Evolutionary conservation across 768 basidiomycete species (phyloP), one percentile per base, ranked within the genome.

Genomic region (Asterophora lycoperdoides): DNA sequence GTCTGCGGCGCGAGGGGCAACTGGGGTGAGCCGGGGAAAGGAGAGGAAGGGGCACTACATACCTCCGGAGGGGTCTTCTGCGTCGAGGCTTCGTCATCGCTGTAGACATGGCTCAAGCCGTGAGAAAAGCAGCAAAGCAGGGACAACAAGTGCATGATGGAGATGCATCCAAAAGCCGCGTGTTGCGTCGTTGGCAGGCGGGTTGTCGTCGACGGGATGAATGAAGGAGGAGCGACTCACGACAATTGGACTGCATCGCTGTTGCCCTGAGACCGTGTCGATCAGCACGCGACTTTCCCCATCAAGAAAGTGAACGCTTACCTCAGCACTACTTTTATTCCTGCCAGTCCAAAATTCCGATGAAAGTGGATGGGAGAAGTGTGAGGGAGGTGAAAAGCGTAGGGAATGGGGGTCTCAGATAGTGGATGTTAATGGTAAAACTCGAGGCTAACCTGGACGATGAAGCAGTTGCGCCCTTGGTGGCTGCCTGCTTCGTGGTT

Each of bases 41-140:
- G 19, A 7, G 36, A 19, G 32, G 29, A 37, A 23, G 1, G 23
- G 18, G 1, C 11, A 29, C 18, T 44, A 44, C 66, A 29, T 41
- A 67, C 68, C 57, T 57, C 47, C 34, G 59, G 48, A 60, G 66
- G 26, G 41, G 65, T 56, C 35, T 65, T 64, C 57, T 65, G 56
- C 14, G 56, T 58, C 20, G 64, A 28, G 30, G 32, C 62, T 54
- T 71, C 70, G 52, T 73, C 74, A 59, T 79, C 73, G 60, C 80
- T 80, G 68, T 72, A 68, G 57, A 68, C 60, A 65, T 69, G 66
- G 64, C 72, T 70, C 55, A 69, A 50, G 59, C 69, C 64, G 68
- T 78, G 71, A 77, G 82, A 78, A 66, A 72, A 72, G 62, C 81
- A 86, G 66, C 84, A 85, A 63, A 84, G 64, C 34, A 85, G 64